Conservation (phyloP, 768 basidiomycete genomes). For the Suillus spraguei region DNA sequence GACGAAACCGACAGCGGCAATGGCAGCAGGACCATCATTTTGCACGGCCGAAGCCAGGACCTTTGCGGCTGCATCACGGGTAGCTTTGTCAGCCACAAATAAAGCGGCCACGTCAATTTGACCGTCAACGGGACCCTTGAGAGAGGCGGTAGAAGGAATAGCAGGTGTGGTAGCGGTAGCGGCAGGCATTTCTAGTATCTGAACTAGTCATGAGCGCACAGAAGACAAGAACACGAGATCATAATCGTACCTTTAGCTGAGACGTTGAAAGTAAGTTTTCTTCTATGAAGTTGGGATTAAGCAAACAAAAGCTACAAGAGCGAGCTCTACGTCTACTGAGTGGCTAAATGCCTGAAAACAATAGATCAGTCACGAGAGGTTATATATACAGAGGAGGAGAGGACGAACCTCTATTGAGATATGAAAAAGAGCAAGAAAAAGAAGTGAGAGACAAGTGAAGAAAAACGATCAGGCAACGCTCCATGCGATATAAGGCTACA, state of each 20-base stretch:
- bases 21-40: slow-evolving; percentile 82
- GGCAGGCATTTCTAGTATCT: slow-evolving; percentile 80
- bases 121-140: slow-evolving; percentile 70
- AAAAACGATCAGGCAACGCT: slow-evolving; percentile 14
- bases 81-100: slow-evolving; percentile 84
- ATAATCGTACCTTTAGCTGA: slow-evolving; percentile 44
- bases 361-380: slow-evolving; percentile 13
- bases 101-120: slow-evolving; percentile 75
- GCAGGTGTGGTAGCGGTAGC: slow-evolving; percentile 65
- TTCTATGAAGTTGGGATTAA: slow-evolving; percentile 33
- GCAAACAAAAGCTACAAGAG: slow-evolving; percentile 54
- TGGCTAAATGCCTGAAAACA: slow-evolving; percentile 39
- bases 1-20: slow-evolving; percentile 68
- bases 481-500: slow-evolving; percentile 20
- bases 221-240: slow-evolving; percentile 4
- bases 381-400: slow-evolving; percentile 6
- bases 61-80: slow-evolving; percentile 71
- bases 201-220: slow-evolving; percentile 13
- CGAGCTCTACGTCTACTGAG: slow-evolving; percentile 63
- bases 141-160: slow-evolving; percentile 62
- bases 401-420: slow-evolving; percentile 37
- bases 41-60: slow-evolving; percentile 72
- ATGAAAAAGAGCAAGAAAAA: slow-evolving; percentile 26
- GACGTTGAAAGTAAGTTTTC: slow-evolving; percentile 38
- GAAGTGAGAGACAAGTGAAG: slow-evolving; percentile 36